phyloP scores from a whole-genome alignment of 768 basidiomycete genomes.

The Naganishia vaughanmartiniae region DNA sequence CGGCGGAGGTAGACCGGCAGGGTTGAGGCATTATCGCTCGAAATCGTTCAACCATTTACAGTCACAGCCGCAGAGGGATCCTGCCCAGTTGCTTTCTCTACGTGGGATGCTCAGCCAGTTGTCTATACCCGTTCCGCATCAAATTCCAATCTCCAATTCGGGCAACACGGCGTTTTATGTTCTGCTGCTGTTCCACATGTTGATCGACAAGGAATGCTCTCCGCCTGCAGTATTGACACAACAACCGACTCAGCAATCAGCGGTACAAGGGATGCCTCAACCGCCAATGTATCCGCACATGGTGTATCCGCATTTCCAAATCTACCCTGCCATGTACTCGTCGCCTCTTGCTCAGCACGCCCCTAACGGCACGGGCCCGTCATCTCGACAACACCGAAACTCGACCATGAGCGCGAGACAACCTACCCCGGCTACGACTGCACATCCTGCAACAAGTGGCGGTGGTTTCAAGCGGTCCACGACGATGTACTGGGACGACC shows the following conservation, averaged over 20 bases:
- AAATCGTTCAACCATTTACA: conserved; percentile 17
- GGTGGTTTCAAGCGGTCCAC: conserved; percentile 38
- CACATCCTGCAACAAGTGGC: neutral
- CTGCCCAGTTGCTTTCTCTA: conserved; percentile 37
- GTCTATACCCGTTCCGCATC: conserved; percentile 43
- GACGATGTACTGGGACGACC: conserved; percentile 52
- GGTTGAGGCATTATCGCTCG: conserved; percentile 18
- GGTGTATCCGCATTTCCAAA: conserved; percentile 28
- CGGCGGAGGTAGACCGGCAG: neutral
- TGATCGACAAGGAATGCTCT: conserved; percentile 37
- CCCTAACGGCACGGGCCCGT: conserved; percentile 7
- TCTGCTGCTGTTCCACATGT: conserved; percentile 47
- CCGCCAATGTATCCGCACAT: conserved; percentile 18
- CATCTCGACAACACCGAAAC: neutral
- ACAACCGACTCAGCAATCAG: neutral
- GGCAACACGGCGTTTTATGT: conserved; percentile 52
- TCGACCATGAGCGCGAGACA: neutral
- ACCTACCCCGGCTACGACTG: neutral
- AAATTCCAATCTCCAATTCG: conserved; percentile 47
- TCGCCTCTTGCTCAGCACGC: conserved; percentile 6
- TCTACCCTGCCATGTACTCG: conserved; percentile 26
- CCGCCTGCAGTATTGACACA: conserved; percentile 28
- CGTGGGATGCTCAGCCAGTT: conserved; percentile 40
- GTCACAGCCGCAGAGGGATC: neutral
- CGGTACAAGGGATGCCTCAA: conserved; percentile 1